These are phyloP conservation scores for Pseudomonodictys pantanalensis DNA, from an alignment of 495 filamentous ascomycete genomes.

Conservation along the genomic window DNA sequence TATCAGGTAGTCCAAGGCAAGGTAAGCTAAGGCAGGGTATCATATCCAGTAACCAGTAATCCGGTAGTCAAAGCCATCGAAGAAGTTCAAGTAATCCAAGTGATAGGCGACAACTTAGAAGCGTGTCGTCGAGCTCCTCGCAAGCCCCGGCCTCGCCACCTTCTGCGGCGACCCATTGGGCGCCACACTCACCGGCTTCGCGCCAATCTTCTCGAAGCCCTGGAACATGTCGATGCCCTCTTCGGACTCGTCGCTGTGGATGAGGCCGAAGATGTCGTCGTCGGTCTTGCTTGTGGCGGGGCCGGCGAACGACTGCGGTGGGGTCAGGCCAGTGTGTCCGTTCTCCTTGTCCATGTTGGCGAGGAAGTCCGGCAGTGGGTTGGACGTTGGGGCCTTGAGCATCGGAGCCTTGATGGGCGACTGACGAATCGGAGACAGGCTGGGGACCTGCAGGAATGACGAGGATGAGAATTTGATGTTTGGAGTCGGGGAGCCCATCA, in stretches of 20 bases:
- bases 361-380: constrained; percentile 24
- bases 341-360: constrained; percentile 16
- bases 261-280: constrained; percentile 58
- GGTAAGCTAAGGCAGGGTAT: no score
- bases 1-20: no score
- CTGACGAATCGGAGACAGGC: no score
- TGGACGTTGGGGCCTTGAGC: constrained; percentile 30
- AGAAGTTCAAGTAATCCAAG: background rate
- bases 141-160: constrained; percentile 8
- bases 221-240: constrained; percentile 66
- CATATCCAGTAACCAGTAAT: no score
- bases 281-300: constrained; percentile 41
- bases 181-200: constrained; percentile 16
- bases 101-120: constrained; percentile 20
- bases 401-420: constrained; percentile 28
- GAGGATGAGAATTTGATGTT: constrained; percentile 28
- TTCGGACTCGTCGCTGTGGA: constrained; percentile 55
- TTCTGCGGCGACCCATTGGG: constrained; percentile 29
- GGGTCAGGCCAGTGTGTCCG: constrained; percentile 45
- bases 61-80: no score
- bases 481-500: constrained; percentile 24
- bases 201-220: constrained; percentile 87
- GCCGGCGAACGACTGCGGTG: constrained; percentile 47
- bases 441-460: constrained; percentile 31
- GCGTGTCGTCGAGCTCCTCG: constrained; percentile 20